Evolutionary conservation across 805 yeast species (phyloP), one percentile per base, ranked within the genome.

Genomic region (Kurtzmaniella cleridarum): DNA sequence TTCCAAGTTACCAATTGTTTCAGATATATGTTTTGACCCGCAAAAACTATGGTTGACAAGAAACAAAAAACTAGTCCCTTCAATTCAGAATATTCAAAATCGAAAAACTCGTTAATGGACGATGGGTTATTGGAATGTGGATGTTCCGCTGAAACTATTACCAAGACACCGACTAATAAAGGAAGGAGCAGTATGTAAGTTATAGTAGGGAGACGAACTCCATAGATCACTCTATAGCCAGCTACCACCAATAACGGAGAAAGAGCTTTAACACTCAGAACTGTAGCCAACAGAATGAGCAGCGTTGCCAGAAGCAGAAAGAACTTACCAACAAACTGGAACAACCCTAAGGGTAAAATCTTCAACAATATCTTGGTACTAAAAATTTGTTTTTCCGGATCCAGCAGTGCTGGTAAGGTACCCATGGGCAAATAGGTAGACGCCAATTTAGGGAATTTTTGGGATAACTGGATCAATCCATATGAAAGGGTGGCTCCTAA

Each of bases 21-120:
- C 29, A 93, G 89, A 59, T 86, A 88, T 33, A 89, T 84, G 55
- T 88, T 88, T 54, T 88, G 95, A 2, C 80, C 76, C 4, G 91
- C 95, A 65, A 89, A 88, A 14, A 87, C 77, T 6, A 84, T 56
- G 35, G 90, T 75, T 3, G 93, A 78, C 24, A 78, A 42, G 8
- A 81, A 61, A 10, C 95, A 91, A 52, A 74, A 82, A 2, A 74
- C 24, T n/a, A 86, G 60, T 5, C 96, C 96, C 43, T 68, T 56
- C 32, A 78, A 57, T 46, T 76, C 74, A 9, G 45, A 44, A 8
- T 50, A 35, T 33, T 61, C 58, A 15, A 51, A 30, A 20, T 41
- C 45, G 37, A 42, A 32, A 6, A 34, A 30, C 2, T 43, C 46
- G 16, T 41, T 41, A n/a, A 46, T 15, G 3, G 41, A 32, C 11